phyloP scores from a whole-genome alignment of 306 rosid species.

The Pachyrhizus erosus region DNA sequence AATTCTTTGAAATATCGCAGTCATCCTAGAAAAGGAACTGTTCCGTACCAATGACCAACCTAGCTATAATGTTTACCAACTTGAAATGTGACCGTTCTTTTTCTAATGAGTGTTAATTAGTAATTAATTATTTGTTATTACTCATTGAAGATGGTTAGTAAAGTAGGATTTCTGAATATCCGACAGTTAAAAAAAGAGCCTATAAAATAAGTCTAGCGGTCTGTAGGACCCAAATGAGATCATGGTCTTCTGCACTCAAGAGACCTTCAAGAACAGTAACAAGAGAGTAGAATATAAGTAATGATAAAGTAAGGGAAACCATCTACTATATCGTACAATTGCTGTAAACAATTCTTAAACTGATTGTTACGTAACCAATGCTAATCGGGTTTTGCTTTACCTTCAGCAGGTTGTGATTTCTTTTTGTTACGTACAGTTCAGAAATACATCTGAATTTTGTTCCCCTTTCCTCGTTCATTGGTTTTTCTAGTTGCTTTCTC shows the following conservation, averaged over 20 bases:
- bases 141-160: not conserved
- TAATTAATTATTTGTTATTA: not conserved
- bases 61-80: no score
- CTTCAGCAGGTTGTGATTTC: not conserved
- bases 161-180: not conserved
- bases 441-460: not conserved
- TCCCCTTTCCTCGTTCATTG: not conserved
- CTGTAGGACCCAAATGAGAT: not conserved
- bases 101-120: not conserved
- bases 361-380: not conserved
- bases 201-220: not conserved
- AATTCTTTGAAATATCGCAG: not conserved
- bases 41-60: not conserved
- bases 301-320: not conserved
- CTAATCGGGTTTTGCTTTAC: not conserved
- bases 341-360: not conserved
- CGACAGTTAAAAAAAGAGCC: not conserved
- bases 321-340: not conserved
- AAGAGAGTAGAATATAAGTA: not conserved
- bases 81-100: no score
- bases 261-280: not conserved
- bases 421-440: not conserved
- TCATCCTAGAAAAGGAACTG: no score
- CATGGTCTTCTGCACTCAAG: not conserved
- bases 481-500: conserved; percentile 8